phyloP scores from a whole-genome alignment of 2,329 filamentous ascomycete species.

The Didymella sp. region DNA sequence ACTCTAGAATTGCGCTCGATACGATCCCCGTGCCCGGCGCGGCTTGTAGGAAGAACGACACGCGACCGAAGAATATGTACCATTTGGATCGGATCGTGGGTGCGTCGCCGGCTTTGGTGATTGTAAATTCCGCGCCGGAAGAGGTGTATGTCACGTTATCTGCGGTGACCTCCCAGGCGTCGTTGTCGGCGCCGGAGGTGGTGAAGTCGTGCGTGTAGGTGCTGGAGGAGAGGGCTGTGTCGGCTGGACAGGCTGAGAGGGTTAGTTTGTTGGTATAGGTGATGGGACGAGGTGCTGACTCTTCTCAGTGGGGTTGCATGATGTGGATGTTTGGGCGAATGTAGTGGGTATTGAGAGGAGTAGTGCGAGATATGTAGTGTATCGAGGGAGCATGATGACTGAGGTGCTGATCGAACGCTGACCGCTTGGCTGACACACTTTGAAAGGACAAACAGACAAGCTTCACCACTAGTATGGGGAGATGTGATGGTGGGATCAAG shows the following conservation, averaged over 20 bases:
- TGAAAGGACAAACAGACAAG: not conserved
- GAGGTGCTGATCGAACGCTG: not conserved
- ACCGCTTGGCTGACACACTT: too few species aligned
- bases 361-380: conserved; percentile 8
- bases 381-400: not conserved
- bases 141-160: conserved; percentile 50
- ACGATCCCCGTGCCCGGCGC: conserved; percentile 77
- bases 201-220: conserved; percentile 52
- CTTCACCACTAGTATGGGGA: not conserved
- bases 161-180: conserved; percentile 37
- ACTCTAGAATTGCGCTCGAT: conserved; percentile 79
- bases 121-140: conserved; percentile 56
- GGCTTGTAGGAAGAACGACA: conserved; percentile 77
- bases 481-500: not conserved
- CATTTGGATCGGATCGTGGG: conserved; percentile 76
- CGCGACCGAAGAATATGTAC: conserved; percentile 83
- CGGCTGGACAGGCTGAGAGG: conserved; percentile 44
- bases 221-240: conserved; percentile 47
- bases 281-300: conserved; percentile 1
- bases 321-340: conserved; percentile 51
- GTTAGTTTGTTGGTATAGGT: not conserved
- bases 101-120: conserved; percentile 54
- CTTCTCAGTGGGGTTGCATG: conserved; percentile 51
- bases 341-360: conserved; percentile 16
- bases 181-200: conserved; percentile 34